Evolutionary conservation across 768 basidiomycete species (phyloP).

Genomic region (Crassisporium funariophilum): DNA sequence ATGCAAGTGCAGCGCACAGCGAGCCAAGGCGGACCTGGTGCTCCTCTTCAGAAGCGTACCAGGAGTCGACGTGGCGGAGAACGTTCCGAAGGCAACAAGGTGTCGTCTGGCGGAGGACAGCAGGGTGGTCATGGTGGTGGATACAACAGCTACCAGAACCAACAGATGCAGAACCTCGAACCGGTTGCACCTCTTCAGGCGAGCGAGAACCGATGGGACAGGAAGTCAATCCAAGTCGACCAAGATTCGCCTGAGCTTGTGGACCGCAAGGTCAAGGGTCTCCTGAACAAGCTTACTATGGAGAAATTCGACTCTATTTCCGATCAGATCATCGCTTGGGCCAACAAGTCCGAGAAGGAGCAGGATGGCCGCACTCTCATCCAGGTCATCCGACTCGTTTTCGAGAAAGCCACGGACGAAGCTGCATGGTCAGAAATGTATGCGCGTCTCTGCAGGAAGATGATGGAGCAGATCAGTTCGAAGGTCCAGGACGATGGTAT

Average conservation of each 20-base stretch:
- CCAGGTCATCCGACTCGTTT: conserved; percentile 93
- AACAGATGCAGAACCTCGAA: conserved; percentile 47
- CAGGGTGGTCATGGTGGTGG: conserved; percentile 43
- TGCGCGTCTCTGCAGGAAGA: conserved; percentile 90
- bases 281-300: conserved; percentile 96
- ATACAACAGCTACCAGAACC: conserved; percentile 31
- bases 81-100: conserved; percentile 59
- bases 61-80: conserved; percentile 86
- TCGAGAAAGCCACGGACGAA: conserved; percentile 97
- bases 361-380: conserved; percentile 93
- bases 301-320: conserved; percentile 97
- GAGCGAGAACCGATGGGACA: conserved; percentile 85
- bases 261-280: conserved; percentile 87
- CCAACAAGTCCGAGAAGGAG: conserved; percentile 91
- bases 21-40: conserved; percentile 63
- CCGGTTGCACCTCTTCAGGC: conserved; percentile 76
- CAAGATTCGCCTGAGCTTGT: conserved; percentile 81
- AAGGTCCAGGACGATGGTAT: conserved; percentile 90
- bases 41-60: conserved; percentile 57
- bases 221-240: conserved; percentile 52
- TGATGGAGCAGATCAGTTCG: conserved; percentile 91
- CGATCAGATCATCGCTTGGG: conserved; percentile 93
- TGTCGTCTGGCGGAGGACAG: too few relatives aligned
- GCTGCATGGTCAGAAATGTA: conserved; percentile 98
- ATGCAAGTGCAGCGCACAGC: conserved; percentile 75